Conservation (phyloP, 768 basidiomycete species). For the Candolleomyces aberdarensis region DNA sequence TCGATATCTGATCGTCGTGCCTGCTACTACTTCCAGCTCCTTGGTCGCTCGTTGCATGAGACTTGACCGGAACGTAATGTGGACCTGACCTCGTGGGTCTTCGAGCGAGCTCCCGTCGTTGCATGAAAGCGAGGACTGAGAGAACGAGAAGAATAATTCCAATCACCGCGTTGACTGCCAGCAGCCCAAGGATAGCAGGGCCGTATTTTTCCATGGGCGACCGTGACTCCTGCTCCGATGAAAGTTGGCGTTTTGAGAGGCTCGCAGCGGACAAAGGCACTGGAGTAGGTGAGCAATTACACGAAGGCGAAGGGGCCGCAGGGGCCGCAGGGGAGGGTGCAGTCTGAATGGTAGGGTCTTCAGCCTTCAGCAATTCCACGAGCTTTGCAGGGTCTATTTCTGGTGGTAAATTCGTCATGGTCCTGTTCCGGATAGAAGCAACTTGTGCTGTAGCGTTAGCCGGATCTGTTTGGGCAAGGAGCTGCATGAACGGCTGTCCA, state of each 20-base stretch:
- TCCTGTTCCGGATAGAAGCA: not conserved
- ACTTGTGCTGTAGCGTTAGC: constrained; percentile 1
- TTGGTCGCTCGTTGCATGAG: too few species aligned
- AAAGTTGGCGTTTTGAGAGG: not conserved
- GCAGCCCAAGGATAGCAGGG: not conserved
- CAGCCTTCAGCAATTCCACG: not conserved
- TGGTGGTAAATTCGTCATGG: not conserved
- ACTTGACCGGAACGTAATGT: not conserved
- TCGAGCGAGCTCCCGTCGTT: not conserved
- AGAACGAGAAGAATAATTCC: not conserved
- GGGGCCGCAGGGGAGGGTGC: not conserved
- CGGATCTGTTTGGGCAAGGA: constrained; percentile 3
- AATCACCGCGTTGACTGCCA: not conserved
- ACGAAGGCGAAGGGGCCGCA: not conserved
- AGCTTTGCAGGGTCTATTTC: constrained; percentile 3
- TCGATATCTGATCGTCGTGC: too few species aligned
- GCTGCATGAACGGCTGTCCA: constrained; percentile 9
- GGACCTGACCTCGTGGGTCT: not conserved
- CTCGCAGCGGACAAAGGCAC: too few species aligned
- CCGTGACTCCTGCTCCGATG: not conserved
- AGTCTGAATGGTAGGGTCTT: not conserved
- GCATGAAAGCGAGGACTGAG: not conserved
- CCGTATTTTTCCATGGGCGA: not conserved
- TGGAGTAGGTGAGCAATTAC: too few species aligned
- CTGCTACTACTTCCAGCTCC: too few species aligned